Base-by-base conservation (phyloP, 2,329 filamentous ascomycete species). In the Graphium sp. region DNA sequence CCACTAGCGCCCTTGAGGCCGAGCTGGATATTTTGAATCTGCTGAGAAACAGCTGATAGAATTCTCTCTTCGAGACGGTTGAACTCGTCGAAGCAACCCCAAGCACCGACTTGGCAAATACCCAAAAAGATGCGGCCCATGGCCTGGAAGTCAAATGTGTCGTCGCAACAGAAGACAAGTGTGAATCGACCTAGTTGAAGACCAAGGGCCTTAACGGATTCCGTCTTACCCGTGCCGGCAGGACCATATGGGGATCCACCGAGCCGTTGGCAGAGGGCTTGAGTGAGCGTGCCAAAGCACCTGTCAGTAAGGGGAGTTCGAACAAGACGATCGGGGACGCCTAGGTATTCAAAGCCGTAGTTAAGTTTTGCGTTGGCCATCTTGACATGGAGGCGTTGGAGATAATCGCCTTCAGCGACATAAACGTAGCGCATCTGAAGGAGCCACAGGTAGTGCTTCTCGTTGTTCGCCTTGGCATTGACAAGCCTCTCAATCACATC, bases 1-100 rank as follows among this genome's bases (percentile, higher is more conserved):
- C 83, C 74, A 6, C 61, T 76, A 19, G 78, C 76, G 48, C 87
- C 83, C 49, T 85, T 85, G 31, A 99, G 62, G 32, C 91, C 89
- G 37, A 95, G 73, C 51, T 99, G 89, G 36, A 99, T 99, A 47
- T 99, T 98, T 47, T 99, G 89, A 30, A 99, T 92, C 49, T 98
- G 91, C 51, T 99, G 89, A 13, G 91, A 98, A 11, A 99, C 91
- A 12, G 89, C 89, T 24, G 91, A 98, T 35, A 99, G 56, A 35
- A 99, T 99, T 38, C 89, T 75, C 57, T 99, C 89, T 46, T 99
- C 89, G 13, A 99, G 64, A 66, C 89, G 81, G 55, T 99, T 99
- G 64, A 99, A 99, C 59, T 99, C 89, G 46, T 99, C 89, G 53
- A 99, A 99, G 60, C 89, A 99, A 44, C 91, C 91, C 89, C 89